Percentiles rank a stretch among this genome's conserved stretches.
Conservation (phyloP, 2,329 filamentous ascomycete genomes). For the Phialophora expanda region DNA sequence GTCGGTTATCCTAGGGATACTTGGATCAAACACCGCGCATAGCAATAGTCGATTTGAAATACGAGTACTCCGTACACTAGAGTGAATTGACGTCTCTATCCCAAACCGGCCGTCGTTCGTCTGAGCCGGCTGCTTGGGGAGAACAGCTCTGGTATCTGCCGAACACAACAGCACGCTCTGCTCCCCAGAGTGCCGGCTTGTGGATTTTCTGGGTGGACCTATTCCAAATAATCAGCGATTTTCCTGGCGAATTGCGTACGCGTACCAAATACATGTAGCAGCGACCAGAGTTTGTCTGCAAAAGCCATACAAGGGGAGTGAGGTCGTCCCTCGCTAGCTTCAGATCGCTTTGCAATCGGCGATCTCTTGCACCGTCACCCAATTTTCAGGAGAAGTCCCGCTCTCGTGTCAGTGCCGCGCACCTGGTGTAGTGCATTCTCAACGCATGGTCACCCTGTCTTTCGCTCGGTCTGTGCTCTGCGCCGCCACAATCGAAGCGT, state of each 20-base stretch:
- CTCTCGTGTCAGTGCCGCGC: background rate
- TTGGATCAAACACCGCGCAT: no score
- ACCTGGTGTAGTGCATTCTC: background rate
- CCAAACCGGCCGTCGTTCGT: background rate
- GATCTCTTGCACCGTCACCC: conserved; percentile 1
- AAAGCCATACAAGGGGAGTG: background rate
- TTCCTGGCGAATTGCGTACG: background rate
- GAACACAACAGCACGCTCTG: background rate
- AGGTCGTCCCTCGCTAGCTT: background rate
- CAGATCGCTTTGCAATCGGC: conserved; percentile 1
- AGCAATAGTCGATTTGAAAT: no score
- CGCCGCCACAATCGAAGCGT: background rate
- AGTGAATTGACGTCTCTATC: background rate
- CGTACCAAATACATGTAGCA: background rate
- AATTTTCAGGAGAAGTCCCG: background rate
- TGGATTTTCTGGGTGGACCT: background rate
- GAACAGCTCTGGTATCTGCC: background rate
- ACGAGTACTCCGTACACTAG: background rate
- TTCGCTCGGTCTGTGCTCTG: background rate
- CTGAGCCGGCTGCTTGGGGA: background rate
- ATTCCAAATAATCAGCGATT: background rate
- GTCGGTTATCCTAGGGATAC: background rate
- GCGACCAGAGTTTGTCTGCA: background rate
- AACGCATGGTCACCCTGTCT: background rate
- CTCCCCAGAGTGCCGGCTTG: background rate